Percentiles rank a stretch among this genome's conserved stretches.
These are phyloP conservation scores for Russula sp. DNA, from an alignment of 768 basidiomycete species.

Conservation along the genomic window DNA sequence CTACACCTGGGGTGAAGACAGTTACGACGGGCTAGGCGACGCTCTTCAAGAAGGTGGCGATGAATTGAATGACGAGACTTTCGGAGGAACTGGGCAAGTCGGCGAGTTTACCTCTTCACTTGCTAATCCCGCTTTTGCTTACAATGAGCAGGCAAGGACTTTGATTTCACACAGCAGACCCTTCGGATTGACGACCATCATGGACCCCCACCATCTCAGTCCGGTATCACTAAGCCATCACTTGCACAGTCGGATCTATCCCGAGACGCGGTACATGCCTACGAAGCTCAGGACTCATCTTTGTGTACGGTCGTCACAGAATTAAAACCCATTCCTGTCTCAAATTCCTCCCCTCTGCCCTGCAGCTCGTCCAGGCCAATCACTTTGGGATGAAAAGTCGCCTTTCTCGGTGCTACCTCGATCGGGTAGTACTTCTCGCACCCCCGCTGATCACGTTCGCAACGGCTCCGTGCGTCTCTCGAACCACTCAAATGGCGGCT, in stretches of 20 bases:
- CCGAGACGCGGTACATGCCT: conserved; percentile 8
- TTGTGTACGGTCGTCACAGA: conserved; percentile 30
- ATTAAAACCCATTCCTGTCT: conserved; percentile 26
- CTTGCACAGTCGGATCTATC: conserved; percentile 8
- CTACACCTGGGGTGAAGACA: conserved; percentile 89
- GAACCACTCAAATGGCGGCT: conserved; percentile 14
- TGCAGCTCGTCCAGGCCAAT: conserved; percentile 51
- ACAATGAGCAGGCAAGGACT: conserved; percentile 66
- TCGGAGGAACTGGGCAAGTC: conserved; percentile 63
- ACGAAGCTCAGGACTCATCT: conserved; percentile 20
- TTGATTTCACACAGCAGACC: conserved; percentile 66
- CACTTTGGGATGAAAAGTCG: conserved; percentile 80
- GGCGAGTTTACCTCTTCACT: conserved; percentile 47
- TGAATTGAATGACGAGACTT: conserved; percentile 96
- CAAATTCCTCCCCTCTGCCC: conserved; percentile 32
- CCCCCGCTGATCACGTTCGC: conserved; percentile 27
- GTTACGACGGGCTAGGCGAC: conserved; percentile 86
- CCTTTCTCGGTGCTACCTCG: conserved; percentile 63
- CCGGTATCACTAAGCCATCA: conserved; percentile 1
- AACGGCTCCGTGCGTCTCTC: conserved; percentile 25
- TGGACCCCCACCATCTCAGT: background rate
- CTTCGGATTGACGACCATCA: conserved; percentile 31
- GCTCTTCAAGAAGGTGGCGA: conserved; percentile 84
- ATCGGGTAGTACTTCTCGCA: conserved; percentile 12
- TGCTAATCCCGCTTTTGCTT: background rate